Conservation (phyloP, 345 rosid genomes). For the Euclidium syriacum region DNA sequence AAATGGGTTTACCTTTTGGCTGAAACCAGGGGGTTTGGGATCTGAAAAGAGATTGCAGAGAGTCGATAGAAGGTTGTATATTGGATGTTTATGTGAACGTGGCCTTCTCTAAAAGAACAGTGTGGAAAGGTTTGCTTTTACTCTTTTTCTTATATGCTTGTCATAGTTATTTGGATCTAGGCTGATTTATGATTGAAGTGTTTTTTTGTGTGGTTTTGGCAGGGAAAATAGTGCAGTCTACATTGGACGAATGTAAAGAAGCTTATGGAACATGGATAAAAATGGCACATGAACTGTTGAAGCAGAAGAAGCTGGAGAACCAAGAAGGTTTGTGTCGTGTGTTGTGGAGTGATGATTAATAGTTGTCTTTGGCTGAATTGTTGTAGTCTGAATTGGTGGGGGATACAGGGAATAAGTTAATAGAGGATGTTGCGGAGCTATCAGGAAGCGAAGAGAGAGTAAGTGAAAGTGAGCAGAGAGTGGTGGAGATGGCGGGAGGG, state of each 20-base stretch:
- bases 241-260: slow-evolving; percentile 82
- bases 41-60: slow-evolving; percentile 47
- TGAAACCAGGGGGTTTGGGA: slow-evolving; percentile 76
- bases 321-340: slow-evolving; percentile 28
- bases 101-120: slow-evolving; percentile 79
- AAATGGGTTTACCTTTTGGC: background rate
- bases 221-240: slow-evolving; percentile 92
- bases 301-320: slow-evolving; percentile 60
- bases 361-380: slow-evolving; percentile 15
- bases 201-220: slow-evolving; percentile 21
- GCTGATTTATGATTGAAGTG: background rate
- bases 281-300: slow-evolving; percentile 71
- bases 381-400: background rate
- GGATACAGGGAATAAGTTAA: slow-evolving; percentile 28
- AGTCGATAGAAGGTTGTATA: slow-evolving; percentile 55
- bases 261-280: slow-evolving; percentile 66
- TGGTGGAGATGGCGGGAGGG: slow-evolving; percentile 25
- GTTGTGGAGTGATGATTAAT: background rate
- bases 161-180: background rate
- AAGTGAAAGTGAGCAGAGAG: slow-evolving; percentile 15
- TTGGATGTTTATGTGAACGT: slow-evolving; percentile 64
- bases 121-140: slow-evolving; percentile 73
- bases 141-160: slow-evolving; percentile 9
- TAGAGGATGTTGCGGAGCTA: slow-evolving; percentile 28
- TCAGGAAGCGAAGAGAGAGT: slow-evolving; percentile 36